Conservation (phyloP, 176 grass and related monocot species). For the Cenchrus americanus region DNA sequence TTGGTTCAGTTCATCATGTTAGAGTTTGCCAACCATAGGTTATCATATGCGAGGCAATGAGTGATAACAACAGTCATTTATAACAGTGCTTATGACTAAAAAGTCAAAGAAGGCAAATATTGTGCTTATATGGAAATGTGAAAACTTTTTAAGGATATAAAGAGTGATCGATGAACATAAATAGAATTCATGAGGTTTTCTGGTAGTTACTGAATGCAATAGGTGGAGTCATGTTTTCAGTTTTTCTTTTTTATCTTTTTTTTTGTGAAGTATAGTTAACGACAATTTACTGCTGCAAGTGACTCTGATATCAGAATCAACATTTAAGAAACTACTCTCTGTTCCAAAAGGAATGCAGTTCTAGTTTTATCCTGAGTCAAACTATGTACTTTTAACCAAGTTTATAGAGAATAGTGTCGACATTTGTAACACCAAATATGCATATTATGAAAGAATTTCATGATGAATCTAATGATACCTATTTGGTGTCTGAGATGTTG, state of each 20-base stretch:
- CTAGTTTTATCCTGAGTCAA: too few species aligned
- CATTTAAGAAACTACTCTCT: too few species aligned
- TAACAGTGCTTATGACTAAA: background rate
- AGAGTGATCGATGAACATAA: background rate
- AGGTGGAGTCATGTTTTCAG: background rate
- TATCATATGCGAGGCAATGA: background rate
- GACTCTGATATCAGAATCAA: conserved; percentile 26
- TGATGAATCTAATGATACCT: too few species aligned
- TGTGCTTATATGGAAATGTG: background rate
- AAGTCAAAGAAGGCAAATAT: background rate
- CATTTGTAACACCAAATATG: too few species aligned
- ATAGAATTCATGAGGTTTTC: conserved; percentile 4
- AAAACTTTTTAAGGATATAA: background rate
- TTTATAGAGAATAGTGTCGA: too few species aligned
- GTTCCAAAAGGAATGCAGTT: too few species aligned
- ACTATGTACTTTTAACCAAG: too few species aligned
- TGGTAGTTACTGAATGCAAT: background rate
- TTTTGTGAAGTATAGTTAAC: background rate
- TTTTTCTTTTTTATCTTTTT: background rate
- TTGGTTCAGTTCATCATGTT: conserved; percentile 32
- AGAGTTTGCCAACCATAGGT: conserved; percentile 3
- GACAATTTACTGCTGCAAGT: background rate
- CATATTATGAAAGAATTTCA: too few species aligned
- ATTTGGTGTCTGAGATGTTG: too few species aligned
- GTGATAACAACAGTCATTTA: conserved; percentile 10